phyloP scores from a whole-genome alignment of 495 filamentous ascomycete genomes.

The Astrothelium subdiscretum region DNA sequence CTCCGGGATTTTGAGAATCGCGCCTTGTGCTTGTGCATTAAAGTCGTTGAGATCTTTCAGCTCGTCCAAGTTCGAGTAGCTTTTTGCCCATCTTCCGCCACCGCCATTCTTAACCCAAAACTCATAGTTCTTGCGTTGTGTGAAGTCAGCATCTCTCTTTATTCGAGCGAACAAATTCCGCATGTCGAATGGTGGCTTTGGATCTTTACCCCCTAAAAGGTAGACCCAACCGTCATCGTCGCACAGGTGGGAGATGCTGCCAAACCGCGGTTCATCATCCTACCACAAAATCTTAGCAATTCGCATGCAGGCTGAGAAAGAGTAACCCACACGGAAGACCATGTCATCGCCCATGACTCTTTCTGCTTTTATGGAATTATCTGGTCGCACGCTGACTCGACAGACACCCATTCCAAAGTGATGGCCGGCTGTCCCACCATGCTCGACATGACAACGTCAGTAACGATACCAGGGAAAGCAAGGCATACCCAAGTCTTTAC shows the following conservation, averaged over 20 bases:
- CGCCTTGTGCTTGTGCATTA: slow-evolving; percentile 7
- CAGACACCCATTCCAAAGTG: background rate
- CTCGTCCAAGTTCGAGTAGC: slow-evolving; percentile 4
- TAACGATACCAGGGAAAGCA: background rate
- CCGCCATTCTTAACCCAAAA: slow-evolving; percentile 1
- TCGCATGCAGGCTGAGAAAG: background rate
- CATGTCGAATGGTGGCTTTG: background rate
- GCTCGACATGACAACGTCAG: background rate
- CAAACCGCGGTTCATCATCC: background rate
- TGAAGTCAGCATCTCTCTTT: background rate
- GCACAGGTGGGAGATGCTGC: background rate
- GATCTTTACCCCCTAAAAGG: background rate
- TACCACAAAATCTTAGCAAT: background rate
- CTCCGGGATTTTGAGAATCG: slow-evolving; percentile 3
- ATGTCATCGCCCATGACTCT: background rate
- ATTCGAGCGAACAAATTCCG: background rate
- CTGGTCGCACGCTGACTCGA: background rate
- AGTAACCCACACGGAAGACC: background rate
- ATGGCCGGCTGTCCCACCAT: background rate
- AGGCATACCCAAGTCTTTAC: background rate
- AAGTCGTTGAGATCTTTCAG: slow-evolving; percentile 4
- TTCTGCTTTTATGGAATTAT: background rate
- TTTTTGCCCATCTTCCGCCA: background rate
- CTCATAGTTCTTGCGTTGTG: background rate
- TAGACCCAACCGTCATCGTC: background rate